Base-by-base conservation (phyloP, 176 grass and related monocot genomes). In the Bromus sterilis region DNA sequence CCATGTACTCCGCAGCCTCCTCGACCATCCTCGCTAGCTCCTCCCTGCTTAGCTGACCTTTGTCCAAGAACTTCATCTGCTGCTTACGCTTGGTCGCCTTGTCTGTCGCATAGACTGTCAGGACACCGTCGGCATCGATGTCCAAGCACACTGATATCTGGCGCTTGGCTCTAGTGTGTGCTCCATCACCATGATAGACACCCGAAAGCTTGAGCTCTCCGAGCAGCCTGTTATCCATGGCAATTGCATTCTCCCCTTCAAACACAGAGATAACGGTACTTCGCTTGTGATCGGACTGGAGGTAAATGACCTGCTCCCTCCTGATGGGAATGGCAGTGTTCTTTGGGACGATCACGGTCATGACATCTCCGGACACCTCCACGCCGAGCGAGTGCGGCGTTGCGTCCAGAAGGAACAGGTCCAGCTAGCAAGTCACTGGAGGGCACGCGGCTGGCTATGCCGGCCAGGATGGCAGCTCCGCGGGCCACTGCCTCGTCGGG, bases 401-500 rank as follows among this genome's bases (percentile, higher is more conserved):
- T 55, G 78, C 39, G 46, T 89, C 82, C 15, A 77, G 30, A 2
- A 85, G 72, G n/a, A 89, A 30, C 78, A 85, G 25, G 31, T 76
- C 37, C 58, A 61, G 9, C 41, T 77, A 64, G 9, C 41, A 82
- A 64, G 59, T 77, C 43, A 12, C 80, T 37, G 20, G 30, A 56
- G 34, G 39, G 55, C 2, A 73, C 31, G 46, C 61, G 66, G 11
- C 82, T 71, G 34, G 75, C 28, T 30, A 49, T 71, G 78, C 69
- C 77, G 4, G 69, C 69, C 26, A 78, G 65, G n/a, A 84, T 26
- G 26, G 80, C 80, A 70, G 86, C 74, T 2, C 77, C 77, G 8
- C 28, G 30, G 30, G 87, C 87, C 56, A 68, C 82, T 0, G 77
- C 77, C 59, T 89, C 82, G 11, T 89, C 87, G 2, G 82, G 77